A percentile compares a stretch with the other conserved stretches of the same genome.
These are phyloP conservation scores for Salix caprea DNA, from an alignment of 345 rosid species.

Conservation along the genomic window DNA sequence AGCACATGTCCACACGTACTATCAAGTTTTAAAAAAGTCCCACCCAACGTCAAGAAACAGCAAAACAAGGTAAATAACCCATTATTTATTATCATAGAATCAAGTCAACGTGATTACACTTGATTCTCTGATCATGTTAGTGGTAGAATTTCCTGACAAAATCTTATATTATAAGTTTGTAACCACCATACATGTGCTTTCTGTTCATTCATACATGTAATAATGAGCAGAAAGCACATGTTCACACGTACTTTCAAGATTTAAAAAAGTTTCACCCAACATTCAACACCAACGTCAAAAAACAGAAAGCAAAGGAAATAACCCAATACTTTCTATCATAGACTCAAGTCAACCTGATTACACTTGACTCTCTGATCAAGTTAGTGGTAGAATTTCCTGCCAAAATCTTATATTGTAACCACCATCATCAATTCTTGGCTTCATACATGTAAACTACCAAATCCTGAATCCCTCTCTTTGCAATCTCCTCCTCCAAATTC, in stretches of 20 bases:
- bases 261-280: not conserved
- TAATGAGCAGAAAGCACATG: not conserved
- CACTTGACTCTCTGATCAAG: not conserved
- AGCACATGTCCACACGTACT: not conserved
- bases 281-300: not conserved
- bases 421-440: not conserved
- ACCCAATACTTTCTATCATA: not conserved
- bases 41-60: not conserved
- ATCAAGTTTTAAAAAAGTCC: not conserved
- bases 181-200: not conserved
- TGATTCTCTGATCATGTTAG: not conserved
- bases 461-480: conserved; percentile 7
- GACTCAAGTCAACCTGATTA: not conserved
- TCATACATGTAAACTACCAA: not conserved
- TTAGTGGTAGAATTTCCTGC: not conserved
- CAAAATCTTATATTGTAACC: not conserved
- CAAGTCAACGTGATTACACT: not conserved
- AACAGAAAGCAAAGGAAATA: not conserved
- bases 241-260: not conserved
- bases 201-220: not conserved
- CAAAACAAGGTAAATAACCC: not conserved
- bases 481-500: conserved; percentile 16
- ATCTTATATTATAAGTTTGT: not conserved
- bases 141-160: not conserved
- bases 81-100: not conserved